A percentile compares a stretch with the other conserved stretches of the same genome.
Conservation (phyloP, 306 rosid species). For the Rosa chinensis region DNA sequence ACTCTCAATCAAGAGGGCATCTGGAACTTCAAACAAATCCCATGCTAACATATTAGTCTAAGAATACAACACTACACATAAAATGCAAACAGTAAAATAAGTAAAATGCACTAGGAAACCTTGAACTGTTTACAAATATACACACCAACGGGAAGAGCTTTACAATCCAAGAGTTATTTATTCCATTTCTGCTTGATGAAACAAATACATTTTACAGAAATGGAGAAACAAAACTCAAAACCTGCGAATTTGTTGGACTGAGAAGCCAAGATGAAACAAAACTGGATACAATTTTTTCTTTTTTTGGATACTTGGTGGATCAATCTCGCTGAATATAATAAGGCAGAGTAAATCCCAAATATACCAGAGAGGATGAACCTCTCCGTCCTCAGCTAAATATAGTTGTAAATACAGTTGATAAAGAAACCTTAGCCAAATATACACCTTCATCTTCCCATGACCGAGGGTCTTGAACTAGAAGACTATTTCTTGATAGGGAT, state of each 20-base stretch:
- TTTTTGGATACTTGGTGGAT: not conserved
- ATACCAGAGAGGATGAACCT: not conserved
- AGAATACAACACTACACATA: too few species aligned
- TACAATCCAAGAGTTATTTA: not conserved
- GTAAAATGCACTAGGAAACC: not conserved
- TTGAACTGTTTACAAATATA: not conserved
- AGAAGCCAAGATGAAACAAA: not conserved
- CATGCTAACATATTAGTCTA: too few species aligned
- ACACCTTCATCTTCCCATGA: not conserved
- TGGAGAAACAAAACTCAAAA: not conserved
- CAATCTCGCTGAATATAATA: not conserved
- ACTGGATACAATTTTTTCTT: not conserved
- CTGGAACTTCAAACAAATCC: too few species aligned
- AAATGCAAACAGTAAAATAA: not conserved
- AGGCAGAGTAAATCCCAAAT: too few species aligned
- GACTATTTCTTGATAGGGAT: constrained; percentile 44
- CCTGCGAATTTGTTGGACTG: not conserved
- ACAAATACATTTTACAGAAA: not conserved
- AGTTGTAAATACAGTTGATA: not conserved
- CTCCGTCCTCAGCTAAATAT: too few species aligned
- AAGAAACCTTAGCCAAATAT: constrained; percentile 1
- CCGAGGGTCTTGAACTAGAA: constrained; percentile 30
- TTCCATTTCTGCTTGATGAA: not conserved
- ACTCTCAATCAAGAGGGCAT: too few species aligned
- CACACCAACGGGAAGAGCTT: not conserved